phyloP scores from a whole-genome alignment of 2,329 filamentous ascomycete species.

The Neurospora crassa region DNA sequence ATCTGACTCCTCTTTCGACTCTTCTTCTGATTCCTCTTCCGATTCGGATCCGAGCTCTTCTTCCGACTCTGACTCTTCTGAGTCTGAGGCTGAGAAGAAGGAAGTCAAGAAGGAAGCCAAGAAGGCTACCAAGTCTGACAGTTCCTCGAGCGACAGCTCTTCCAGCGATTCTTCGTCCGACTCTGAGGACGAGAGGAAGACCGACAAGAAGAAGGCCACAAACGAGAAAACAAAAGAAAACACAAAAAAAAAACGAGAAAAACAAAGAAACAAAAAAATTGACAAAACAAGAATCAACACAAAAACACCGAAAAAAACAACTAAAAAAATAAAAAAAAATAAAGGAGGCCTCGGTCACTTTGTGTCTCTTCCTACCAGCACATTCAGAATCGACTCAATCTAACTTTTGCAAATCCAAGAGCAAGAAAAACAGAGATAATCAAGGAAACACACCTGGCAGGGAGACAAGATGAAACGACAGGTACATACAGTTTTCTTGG shows the following conservation, averaged over 20 bases:
- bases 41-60: no score
- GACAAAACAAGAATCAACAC: constrained; percentile 6
- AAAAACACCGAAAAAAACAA: neutral
- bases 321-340: no score
- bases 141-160: constrained; percentile 22
- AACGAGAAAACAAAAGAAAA: no score
- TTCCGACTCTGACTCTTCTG: constrained; percentile 23
- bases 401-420: constrained; percentile 26
- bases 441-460: constrained; percentile 7
- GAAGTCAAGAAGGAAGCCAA: constrained; percentile 10
- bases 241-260: no score
- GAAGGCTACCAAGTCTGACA: constrained; percentile 16
- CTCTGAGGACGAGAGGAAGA: constrained; percentile 5
- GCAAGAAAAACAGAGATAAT: constrained; percentile 25
- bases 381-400: constrained; percentile 45
- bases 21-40: constrained; percentile 28
- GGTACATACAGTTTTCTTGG: neutral
- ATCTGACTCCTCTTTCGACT: constrained; percentile 25
- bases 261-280: no score
- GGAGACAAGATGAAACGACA: neutral
- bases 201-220: constrained; percentile 16
- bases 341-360: constrained; percentile 5
- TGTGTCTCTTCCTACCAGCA: constrained; percentile 28
- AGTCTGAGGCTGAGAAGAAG: constrained; percentile 14
- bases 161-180: constrained; percentile 30